Evolutionary conservation across 2,329 filamentous ascomycete species (phyloP).

Genomic region (Microsporum audouinii): DNA sequence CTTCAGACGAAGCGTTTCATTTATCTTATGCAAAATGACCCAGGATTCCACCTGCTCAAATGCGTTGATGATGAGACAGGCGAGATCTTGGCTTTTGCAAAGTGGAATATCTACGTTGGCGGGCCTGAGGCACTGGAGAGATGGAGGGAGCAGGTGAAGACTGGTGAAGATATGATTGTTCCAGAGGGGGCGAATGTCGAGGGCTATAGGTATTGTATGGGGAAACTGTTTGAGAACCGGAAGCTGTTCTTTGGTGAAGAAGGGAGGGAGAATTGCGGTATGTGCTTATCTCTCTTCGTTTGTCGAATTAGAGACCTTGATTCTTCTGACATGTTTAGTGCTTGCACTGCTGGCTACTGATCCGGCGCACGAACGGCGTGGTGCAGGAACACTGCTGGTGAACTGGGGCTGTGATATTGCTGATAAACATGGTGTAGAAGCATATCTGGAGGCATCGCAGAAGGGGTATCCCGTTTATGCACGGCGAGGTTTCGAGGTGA

Average conservation of each 20-base stretch:
- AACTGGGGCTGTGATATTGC: conserved; percentile 19
- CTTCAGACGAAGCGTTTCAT: conserved; percentile 5
- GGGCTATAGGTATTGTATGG: conserved; percentile 8
- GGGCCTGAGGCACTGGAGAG: neutral
- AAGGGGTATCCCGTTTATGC: conserved; percentile 20
- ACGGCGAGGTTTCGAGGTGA: conserved; percentile 21
- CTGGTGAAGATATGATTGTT: conserved; percentile 6
- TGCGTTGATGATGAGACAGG: conserved; percentile 11
- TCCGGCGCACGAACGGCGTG: conserved; percentile 20
- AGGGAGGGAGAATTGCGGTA: conserved; percentile 12
- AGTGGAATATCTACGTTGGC: conserved; percentile 9
- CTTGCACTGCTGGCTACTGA: conserved; percentile 26
- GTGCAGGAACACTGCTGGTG: conserved; percentile 21
- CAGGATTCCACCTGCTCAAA: conserved; percentile 9
- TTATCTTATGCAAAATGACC: conserved; percentile 4
- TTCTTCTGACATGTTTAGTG: conserved; percentile 15
- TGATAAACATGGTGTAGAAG: conserved; percentile 16
- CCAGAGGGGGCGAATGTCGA: conserved; percentile 8
- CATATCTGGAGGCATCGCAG: conserved; percentile 19
- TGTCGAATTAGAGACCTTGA: neutral
- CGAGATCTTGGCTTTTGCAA: conserved; percentile 11
- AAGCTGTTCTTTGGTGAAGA: conserved; percentile 10
- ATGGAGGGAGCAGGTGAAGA: conserved; percentile 7
- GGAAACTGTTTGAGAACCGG: conserved; percentile 5
- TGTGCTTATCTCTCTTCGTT: neutral